These are phyloP conservation scores for Dictyostelium capitatum DNA, from an alignment of 78 protist species.

Conservation along the genomic window DNA sequence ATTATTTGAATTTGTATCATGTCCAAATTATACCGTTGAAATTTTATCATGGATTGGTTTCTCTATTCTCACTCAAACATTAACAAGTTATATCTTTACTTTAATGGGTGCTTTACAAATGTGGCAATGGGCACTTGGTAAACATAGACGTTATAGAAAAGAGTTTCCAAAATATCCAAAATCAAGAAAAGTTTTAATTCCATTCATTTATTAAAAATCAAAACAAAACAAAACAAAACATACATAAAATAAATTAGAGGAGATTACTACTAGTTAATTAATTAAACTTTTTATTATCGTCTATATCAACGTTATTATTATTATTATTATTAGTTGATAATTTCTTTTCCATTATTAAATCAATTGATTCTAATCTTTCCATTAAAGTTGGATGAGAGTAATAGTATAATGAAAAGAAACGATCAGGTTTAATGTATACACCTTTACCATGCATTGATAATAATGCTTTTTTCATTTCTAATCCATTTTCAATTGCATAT, in stretches of 20 bases:
- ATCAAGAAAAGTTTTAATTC: slow-evolving; percentile 84
- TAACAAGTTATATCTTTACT: slow-evolving; percentile 77
- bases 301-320: background rate
- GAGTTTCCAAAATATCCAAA: slow-evolving; percentile 85
- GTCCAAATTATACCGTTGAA: slow-evolving; percentile 94
- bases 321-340: background rate
- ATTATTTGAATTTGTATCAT: slow-evolving; percentile 84
- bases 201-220: slow-evolving; percentile 85
- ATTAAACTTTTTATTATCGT: slow-evolving; percentile 9
- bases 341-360: slow-evolving; percentile 21
- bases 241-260: background rate
- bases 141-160: slow-evolving; percentile 83
- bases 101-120: slow-evolving; percentile 91
- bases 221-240: slow-evolving; percentile 9
- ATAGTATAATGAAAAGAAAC: slow-evolving; percentile 59
- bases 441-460: slow-evolving; percentile 63
- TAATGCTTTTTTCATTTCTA: slow-evolving; percentile 70
- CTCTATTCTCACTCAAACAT: slow-evolving; percentile 81
- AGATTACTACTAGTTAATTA: too few species aligned
- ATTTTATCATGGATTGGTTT: slow-evolving; percentile 89
- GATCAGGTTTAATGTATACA: slow-evolving; percentile 65
- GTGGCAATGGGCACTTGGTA: slow-evolving; percentile 90
- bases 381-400: slow-evolving; percentile 76
- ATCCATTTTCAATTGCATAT: slow-evolving; percentile 66
- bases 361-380: slow-evolving; percentile 75